phyloP scores from a whole-genome alignment of 108 stramenopile species.

The Chaetoceros muelleri region DNA sequence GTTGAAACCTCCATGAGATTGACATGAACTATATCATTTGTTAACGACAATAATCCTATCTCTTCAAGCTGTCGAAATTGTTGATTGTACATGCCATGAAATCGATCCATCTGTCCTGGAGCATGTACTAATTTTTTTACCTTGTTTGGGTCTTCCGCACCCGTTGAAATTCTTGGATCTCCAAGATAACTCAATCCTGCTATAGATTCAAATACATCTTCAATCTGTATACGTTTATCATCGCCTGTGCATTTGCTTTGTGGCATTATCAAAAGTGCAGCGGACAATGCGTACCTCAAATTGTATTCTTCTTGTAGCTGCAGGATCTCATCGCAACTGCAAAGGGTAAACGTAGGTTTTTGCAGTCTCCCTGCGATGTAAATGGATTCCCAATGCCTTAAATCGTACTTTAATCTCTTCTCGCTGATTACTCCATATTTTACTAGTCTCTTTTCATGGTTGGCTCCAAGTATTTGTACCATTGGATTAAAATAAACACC shows the following conservation, averaged over 20 bases:
- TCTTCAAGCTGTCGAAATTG: constrained; percentile 20
- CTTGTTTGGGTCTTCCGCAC: constrained; percentile 78
- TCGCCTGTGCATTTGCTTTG: background rate
- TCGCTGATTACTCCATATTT: constrained; percentile 74
- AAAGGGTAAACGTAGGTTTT: constrained; percentile 56
- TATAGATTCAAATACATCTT: constrained; percentile 32
- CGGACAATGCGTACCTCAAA: constrained; percentile 46
- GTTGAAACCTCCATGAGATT: constrained; percentile 11
- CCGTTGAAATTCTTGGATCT: constrained; percentile 72
- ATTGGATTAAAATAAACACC: constrained; percentile 39
- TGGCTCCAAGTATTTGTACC: constrained; percentile 6
- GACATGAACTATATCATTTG: background rate
- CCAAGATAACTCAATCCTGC: constrained; percentile 70
- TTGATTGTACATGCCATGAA: constrained; percentile 41
- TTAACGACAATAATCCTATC: constrained; percentile 23
- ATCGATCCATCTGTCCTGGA: constrained; percentile 60
- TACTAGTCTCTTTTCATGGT: constrained; percentile 17
- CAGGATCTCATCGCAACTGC: constrained; percentile 16
- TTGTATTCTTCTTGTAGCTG: constrained; percentile 36
- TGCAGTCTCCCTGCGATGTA: constrained; percentile 79
- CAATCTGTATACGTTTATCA: constrained; percentile 7
- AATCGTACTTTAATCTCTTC: constrained; percentile 44
- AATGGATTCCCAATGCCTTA: constrained; percentile 55
- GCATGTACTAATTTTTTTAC: constrained; percentile 54
- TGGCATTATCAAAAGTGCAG: constrained; percentile 42